Evolutionary conservation across 2,329 filamentous ascomycete species (phyloP), one percentile per base, ranked within the genome.

Genomic region (Coniosporium tulheliwenetii): DNA sequence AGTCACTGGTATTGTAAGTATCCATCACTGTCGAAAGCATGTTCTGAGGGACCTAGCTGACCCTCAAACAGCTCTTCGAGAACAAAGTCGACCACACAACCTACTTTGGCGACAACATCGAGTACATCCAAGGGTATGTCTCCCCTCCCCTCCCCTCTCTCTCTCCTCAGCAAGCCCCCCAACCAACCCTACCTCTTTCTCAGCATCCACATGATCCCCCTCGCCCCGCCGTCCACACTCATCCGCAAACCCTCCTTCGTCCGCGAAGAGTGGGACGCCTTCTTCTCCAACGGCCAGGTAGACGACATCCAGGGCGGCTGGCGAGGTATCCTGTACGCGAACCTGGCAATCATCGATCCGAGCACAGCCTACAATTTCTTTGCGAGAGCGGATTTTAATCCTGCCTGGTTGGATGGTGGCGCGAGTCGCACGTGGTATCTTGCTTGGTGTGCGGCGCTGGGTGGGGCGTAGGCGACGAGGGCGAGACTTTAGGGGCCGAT

Each of bases 111-210:
- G 58, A 44, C 15, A 49, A 52, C 19, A 46, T 51, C 13, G 56
- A 61, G 39, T 57, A 51, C 39, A 47, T 51, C 37, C 64, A 75
- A 52, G 81, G 82, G 35, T 37, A 16, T 10, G 35, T 16, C n/a
- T n/a, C n/a, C n/a, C n/a, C n/a, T n/a, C n/a, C n/a, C n/a, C n/a
- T n/a, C n/a, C n/a, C n/a, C n/a, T n/a, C n/a, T n/a, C n/a, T n/a
- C n/a, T n/a, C 96, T 95, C 53, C 89, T 96, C 62, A 95, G 95
- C 66, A 96, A 96, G 63, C 72, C 85, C 40, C 85, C 96, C 58
- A 85, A 95, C 60, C 81, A 82, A 3, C 95, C 89, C 1, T 95
- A 85, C 62, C 95, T 95, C 52, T 84, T 85, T 36, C 58, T 44
- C 15, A 49, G 82, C 43, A 87, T 89, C 50, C 82, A 91, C 63